Evolutionary conservation across 2,329 filamentous ascomycete genomes (phyloP), one percentile per base, ranked within the genome.

Genomic region (Diatrype stigma): DNA sequence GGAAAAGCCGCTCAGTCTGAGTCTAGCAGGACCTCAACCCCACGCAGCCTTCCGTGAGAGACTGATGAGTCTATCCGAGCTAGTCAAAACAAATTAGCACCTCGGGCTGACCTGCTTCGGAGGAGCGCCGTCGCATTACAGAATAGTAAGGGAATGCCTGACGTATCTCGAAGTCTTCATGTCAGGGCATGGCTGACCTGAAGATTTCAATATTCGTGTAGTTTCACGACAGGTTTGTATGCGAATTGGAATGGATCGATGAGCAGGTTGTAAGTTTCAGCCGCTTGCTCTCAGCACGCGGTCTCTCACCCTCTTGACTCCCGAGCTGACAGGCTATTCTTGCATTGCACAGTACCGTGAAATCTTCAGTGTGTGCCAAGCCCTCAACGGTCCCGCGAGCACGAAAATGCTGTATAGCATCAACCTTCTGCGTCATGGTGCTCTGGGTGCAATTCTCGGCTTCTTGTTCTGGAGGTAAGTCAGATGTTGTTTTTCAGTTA

Each of bases 351-450:
- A 86, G 82, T 89, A 85, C 66, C 83, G 87, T 64, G 86, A 90
- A 60, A 75, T 90, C 0, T 90, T 90, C 65, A 84, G 82, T 23
- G 69, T 90, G 44, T 81, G 78, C 17, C 86, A 90, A 67, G 82
- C 82, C 1, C 72, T 89, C 2, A 83, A 82, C 0, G 86, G 86
- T 0, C 87, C 86, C 0, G 86, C 59, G 0, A 86, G 81, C 55
- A 89, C 86, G 2, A 90, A 90, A 62, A 86, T 90, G 80, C 63
- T 81, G 0, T 89, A 87, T 53, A 86, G 80, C 52, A 81, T 90
- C 38, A 81, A 83, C 35, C 66, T 87, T 17, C 77, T 89, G 10
- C 84, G 82, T 53, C 77, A 77, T 11, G 85, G 85, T 0, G 70
- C 85, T 4, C 49, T 79, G 2, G 70, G 77, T 0, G 86, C 84